Base-by-base conservation (phyloP, 2,329 filamentous ascomycete species). In the Fusarium chaquense region DNA sequence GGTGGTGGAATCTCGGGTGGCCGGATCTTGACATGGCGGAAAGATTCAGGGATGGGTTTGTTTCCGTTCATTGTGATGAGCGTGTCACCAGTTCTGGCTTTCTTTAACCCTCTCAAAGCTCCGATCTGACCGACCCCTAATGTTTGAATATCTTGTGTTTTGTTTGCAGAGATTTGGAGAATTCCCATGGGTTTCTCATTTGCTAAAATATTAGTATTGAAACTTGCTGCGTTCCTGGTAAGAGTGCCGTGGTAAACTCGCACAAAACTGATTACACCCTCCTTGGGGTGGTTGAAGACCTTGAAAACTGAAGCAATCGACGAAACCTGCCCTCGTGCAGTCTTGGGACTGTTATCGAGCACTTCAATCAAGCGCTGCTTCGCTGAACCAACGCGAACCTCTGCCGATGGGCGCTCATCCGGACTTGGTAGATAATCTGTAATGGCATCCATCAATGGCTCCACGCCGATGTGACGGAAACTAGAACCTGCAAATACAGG, bases 31-130 rank as follows among this genome's bases (percentile, higher is more conserved):
- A 98, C 82, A 18, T 86, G 90, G 51, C 90, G 89, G 50, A 97
- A 82, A 1, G 89, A 86, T 18, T 89, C 86, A 20, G 91, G 89
- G 2, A 93, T 90, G 0, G 87, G 86, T 9, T 86, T 86, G 76
- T 81, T 81, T 11, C 80, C 88, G 26, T 87, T 84, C 72, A 93
- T 93, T 3, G 91, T 89, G 35, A 98, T 87, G 18, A 99, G 81
- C 0, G 96, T 99, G 76, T 99, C 96, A 2, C 96, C 96, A 1
- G 96, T 99, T 38, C 96, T 87, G n/a, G 95, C 91, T 74, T 91
- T 88, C 77, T 97, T 98, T 20, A 98, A 86, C 0, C 95, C 96
- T 16, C 92, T 90, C 52, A 99, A 91, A 6, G 97, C 96, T 33
- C 96, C 96, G 65, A 99, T 99, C 77, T 98, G 94, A 1, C 96